Conservation (phyloP, 2,329 filamentous ascomycete species). For the Paraphaeosphaeria sporulosa region DNA sequence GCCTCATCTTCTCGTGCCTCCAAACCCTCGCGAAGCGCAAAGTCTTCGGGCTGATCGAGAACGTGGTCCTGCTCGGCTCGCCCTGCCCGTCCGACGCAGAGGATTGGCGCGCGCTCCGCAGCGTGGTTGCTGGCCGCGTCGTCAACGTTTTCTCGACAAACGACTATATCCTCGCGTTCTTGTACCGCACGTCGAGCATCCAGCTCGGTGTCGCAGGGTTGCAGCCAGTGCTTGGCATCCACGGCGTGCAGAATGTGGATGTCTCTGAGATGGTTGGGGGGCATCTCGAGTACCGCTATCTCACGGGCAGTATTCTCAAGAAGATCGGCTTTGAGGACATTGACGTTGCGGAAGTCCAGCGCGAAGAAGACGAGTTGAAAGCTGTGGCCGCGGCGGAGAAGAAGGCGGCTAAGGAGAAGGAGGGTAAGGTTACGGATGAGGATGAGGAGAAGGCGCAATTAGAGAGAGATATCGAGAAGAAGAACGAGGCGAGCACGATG, state of each 20-base stretch:
- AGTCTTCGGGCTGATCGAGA: conserved; percentile 85
- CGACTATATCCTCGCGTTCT: conserved; percentile 84
- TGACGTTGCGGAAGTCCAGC: conserved; percentile 55
- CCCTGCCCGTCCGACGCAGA: conserved; percentile 75
- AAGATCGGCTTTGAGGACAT: conserved; percentile 63
- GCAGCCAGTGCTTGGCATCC: conserved; percentile 73
- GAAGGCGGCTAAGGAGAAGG: conserved; percentile 46
- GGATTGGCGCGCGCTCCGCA: conserved; percentile 79
- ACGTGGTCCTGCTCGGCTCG: conserved; percentile 81
- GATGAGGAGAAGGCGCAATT: conserved; percentile 48
- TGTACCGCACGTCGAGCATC: conserved; percentile 84
- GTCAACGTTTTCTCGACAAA: conserved; percentile 90
- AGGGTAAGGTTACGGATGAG: conserved; percentile 31
- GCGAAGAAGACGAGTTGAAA: conserved; percentile 54
- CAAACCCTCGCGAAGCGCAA: conserved; percentile 76
- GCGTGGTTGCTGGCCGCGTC: conserved; percentile 79
- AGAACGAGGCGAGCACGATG: conserved; percentile 54
- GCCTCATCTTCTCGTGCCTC: conserved; percentile 84
- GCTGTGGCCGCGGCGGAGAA: conserved; percentile 55
- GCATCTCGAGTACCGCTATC: conserved; percentile 59
- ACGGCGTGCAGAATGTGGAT: conserved; percentile 68
- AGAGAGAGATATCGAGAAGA: conserved; percentile 53
- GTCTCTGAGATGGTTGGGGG: conserved; percentile 60
- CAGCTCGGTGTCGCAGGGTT: conserved; percentile 85
- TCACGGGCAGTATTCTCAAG: conserved; percentile 60